Evolutionary conservation across 2,329 filamentous ascomycete species (phyloP), one percentile per base, ranked within the genome.

Genomic region (Cylindrodendrum hubeiense): DNA sequence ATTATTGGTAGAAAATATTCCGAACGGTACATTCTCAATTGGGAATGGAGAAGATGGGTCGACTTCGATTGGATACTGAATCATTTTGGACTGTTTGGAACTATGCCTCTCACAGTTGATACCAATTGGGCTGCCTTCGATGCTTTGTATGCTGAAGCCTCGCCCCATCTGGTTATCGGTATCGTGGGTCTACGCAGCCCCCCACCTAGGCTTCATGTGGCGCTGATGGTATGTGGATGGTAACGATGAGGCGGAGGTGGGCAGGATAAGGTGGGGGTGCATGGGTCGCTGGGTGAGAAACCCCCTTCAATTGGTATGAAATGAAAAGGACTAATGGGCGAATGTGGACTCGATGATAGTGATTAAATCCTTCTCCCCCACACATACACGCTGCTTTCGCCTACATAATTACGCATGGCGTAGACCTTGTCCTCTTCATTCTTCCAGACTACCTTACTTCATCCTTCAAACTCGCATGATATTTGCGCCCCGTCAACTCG

Each of bases 1-100:
- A 21, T 37, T 5, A 22, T 30, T 10, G 9, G 17, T 51, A 4
- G 47, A 51, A 19, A 51, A 30, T 26, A 51, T 33, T 4, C 47
- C 47, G 17, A 51, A 51, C 10, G 47, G 47, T 13, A 51, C 33
- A 24, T 51, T 51, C 26, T 30, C 47, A 19, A 51, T 30, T 51
- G 47, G 30, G 26, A 51, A 51, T 2, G 47, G 47, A 28, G 47
- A 51, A 26, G 43, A 24, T 10, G 43, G 43, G 6, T 46, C 43
- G 6, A 46, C 43, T 21, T 15, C 17, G 43, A 46, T 46, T 24
- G 43, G 43, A 46, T 24, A 46, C 13, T 46, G 43, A 3, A 46
- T 26, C 43, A 46, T 46, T 37, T 9, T 37, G 15, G 34, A 37
- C n/a, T n/a, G n/a, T 37, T 24, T 15, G 24, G 43, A 46, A 46